These are phyloP conservation scores for Apiotrichum gracile DNA, from an alignment of 1,284 basidiomycete species.

Conservation along the genomic window DNA sequence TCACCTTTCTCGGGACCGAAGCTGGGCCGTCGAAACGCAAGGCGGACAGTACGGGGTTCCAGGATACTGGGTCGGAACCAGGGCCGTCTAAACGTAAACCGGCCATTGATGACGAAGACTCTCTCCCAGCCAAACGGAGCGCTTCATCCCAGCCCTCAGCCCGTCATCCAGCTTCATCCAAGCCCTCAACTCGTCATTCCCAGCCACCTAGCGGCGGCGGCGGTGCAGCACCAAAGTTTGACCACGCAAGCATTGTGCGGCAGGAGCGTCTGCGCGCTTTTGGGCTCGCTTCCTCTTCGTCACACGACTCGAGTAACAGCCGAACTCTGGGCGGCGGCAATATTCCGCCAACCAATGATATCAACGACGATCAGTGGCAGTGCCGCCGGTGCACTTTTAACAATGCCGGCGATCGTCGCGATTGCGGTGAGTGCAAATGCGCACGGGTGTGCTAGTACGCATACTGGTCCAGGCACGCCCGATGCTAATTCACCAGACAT, in stretches of 20 bases:
- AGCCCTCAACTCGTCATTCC: background rate
- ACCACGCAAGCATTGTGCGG: constrained; percentile 2
- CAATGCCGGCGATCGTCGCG: constrained; percentile 27
- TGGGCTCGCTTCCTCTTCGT: too few relatives aligned
- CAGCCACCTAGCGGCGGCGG: background rate
- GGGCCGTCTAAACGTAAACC: background rate
- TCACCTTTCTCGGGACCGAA: background rate
- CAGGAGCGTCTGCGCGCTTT: constrained; percentile 22
- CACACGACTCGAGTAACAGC: too few relatives aligned
- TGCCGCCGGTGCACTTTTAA: constrained; percentile 35
- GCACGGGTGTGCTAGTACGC: background rate
- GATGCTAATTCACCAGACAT: background rate
- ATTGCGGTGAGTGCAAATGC: constrained; percentile 32
- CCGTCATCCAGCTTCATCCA: background rate
- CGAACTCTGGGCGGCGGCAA: too few relatives aligned
- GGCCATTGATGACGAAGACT: background rate
- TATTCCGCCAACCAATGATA: too few relatives aligned
- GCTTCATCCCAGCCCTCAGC: too few relatives aligned
- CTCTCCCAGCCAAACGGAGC: background rate
- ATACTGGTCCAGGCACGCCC: background rate
- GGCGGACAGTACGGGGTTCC: too few relatives aligned
- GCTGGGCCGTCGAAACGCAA: background rate
- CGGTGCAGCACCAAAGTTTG: background rate
- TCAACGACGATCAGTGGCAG: too few relatives aligned
- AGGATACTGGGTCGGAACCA: too few relatives aligned